Conservation (phyloP, 2,329 filamentous ascomycete species). For the Scedosporium aurantiacum region DNA sequence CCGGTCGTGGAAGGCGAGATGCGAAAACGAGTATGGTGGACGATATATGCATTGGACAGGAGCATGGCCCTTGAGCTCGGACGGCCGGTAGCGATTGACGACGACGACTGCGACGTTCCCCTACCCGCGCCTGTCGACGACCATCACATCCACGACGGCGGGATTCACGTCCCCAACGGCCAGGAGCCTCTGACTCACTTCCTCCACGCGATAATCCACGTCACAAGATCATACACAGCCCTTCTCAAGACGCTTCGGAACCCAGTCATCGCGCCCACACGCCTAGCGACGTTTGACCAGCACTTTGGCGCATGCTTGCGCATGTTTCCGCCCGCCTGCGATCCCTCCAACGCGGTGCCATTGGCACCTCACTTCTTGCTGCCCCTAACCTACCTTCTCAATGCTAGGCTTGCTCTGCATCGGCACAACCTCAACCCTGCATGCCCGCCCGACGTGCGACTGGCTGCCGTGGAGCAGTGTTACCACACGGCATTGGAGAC, state of each 20-base stretch:
- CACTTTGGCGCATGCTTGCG: slow-evolving; percentile 67
- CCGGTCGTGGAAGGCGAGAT: slow-evolving; percentile 70
- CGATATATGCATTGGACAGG: slow-evolving; percentile 80
- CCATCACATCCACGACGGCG: slow-evolving; percentile 55
- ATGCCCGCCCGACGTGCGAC: slow-evolving; percentile 54
- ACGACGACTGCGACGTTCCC: slow-evolving; percentile 75
- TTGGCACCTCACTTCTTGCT: slow-evolving; percentile 66
- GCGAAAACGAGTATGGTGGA: slow-evolving; percentile 86
- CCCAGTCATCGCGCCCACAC: slow-evolving; percentile 53
- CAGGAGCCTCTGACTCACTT: slow-evolving; percentile 53
- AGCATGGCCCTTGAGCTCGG: slow-evolving; percentile 70
- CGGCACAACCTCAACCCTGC: slow-evolving; percentile 74
- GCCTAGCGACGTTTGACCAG: slow-evolving; percentile 67
- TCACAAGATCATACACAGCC: slow-evolving; percentile 66
- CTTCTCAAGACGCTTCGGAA: slow-evolving; percentile 60
- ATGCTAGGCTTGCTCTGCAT: slow-evolving; percentile 74
- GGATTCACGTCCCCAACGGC: slow-evolving; percentile 39
- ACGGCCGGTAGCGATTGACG: slow-evolving; percentile 71
- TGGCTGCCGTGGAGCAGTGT: slow-evolving; percentile 67
- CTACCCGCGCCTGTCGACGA: slow-evolving; percentile 76
- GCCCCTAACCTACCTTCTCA: slow-evolving; percentile 69
- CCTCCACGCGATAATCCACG: slow-evolving; percentile 68
- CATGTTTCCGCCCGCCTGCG: slow-evolving; percentile 65
- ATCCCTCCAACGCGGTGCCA: slow-evolving; percentile 52
- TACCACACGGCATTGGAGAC: slow-evolving; percentile 67